phyloP scores from a whole-genome alignment of 345 rosid species.

The Brassica juncea region DNA sequence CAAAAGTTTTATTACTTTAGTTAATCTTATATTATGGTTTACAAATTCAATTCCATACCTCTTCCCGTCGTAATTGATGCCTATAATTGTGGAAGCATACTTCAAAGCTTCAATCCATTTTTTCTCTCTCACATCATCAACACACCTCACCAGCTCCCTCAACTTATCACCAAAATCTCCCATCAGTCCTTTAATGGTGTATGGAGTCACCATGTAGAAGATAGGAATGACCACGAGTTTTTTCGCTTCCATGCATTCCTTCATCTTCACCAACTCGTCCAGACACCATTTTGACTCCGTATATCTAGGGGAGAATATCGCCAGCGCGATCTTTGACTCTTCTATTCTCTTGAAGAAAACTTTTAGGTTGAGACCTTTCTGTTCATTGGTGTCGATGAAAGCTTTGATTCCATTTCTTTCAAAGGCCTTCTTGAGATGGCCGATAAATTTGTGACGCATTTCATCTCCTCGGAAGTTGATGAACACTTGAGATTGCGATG shows the following conservation, averaged over 20 bases:
- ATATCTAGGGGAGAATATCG: background rate
- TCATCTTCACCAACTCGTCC: slow-evolving; percentile 11
- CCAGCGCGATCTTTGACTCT: slow-evolving; percentile 12
- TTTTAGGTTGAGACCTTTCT: background rate
- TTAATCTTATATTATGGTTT: background rate
- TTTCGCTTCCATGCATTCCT: slow-evolving; percentile 5
- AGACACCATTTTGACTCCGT: slow-evolving; percentile 2
- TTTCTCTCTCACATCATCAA: slow-evolving; percentile 1
- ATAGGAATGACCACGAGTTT: background rate
- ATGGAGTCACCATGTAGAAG: slow-evolving; percentile 2
- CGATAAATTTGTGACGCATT: background rate
- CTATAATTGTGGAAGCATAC: background rate
- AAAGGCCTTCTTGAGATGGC: background rate
- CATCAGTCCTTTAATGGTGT: background rate
- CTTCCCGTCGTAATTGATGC: slow-evolving; percentile 9
- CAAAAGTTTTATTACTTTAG: too few relatives aligned
- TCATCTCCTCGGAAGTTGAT: slow-evolving; percentile 11
- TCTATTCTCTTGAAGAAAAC: background rate
- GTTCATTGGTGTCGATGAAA: background rate
- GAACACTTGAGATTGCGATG: slow-evolving; percentile 7
- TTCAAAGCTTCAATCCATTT: slow-evolving; percentile 2
- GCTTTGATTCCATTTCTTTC: slow-evolving; percentile 1
- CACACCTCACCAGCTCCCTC: background rate
- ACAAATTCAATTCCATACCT: background rate
- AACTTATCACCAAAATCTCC: background rate